Base-by-base conservation (phyloP, 208 protist genomes). In the Trypanosoma lewisi region DNA sequence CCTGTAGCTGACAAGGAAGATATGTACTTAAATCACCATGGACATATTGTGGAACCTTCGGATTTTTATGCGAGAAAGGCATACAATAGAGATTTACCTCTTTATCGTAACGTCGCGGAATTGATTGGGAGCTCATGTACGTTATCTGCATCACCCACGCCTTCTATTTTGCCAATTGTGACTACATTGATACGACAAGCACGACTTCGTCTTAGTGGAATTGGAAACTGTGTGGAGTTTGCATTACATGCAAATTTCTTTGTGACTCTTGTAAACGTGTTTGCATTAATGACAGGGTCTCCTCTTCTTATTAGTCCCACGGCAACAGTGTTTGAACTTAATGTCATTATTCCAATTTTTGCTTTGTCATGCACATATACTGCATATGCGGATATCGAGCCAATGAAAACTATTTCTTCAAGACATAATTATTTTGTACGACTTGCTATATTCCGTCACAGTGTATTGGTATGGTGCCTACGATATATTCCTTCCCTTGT, bases 371-470 rank as follows among this genome's bases (percentile, higher is more conserved):
- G 87, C 61, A 89, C 87, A 2, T 93, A 93, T 71, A 91, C 82
- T n/a, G 89, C 82, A 47, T 91, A 90, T 71, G 74, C 84, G 2
- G 81, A 80, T 21, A 82, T 83, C 37, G 86, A 96, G 47, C 70
- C 80, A 28, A 96, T 96, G 90, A 83, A 87, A 45, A 87, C 80
- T 41, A 90, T 94, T 72, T 75, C 78, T 5, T 90, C 84, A 54
- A 61, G 85, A 4, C 87, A 92, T 68, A 96, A 93, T 63, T 88
- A 87, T 62, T 91, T 89, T 75, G 83, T 94, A 12, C 84, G 90
- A 9, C 67, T 87, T 2, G 85, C 85, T 17, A 94, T 96, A 49
- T 84, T 92, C 51, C 66, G 66, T 19, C 90, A 96, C 74, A 84
- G 83, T 63, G 63, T 70, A 9, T 50, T 89, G 19, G 85, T 96